Percentiles rank a stretch among this genome's conserved stretches.
phyloP scores from a whole-genome alignment of 192 early-diverging fungal genomes.

The Coemansia sp. region DNA sequence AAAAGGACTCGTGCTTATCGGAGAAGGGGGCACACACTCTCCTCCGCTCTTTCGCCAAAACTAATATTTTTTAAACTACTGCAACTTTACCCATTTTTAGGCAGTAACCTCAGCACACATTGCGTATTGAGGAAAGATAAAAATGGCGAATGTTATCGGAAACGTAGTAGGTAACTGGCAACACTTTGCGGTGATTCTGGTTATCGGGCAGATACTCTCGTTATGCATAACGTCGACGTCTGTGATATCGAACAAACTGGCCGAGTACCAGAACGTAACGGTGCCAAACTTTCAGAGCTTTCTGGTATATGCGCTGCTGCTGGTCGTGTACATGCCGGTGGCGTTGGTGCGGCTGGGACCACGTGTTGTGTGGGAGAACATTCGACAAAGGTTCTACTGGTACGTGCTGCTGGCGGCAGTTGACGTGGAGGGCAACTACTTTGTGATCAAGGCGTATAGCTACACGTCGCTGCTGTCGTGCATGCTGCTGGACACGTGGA shows the following conservation, averaged over 20 bases:
- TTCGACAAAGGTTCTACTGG: conserved; percentile 46
- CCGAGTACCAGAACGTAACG: conserved; percentile 53
- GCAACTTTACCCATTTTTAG: conserved; percentile 56
- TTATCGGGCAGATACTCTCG: conserved; percentile 64
- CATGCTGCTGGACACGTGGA: conserved; percentile 78
- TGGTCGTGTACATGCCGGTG: conserved; percentile 52
- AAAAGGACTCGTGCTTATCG: neutral
- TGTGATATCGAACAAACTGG: conserved; percentile 63
- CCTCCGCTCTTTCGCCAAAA: neutral
- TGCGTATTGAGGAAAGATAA: conserved; percentile 29
- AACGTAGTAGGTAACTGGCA: conserved; percentile 35
- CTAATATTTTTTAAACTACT: conserved; percentile 33
- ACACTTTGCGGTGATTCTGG: conserved; percentile 51
- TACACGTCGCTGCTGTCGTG: conserved; percentile 74
- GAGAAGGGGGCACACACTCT: neutral
- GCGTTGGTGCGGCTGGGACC: conserved; percentile 42
- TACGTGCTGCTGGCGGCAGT: conserved; percentile 63
- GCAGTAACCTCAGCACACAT: conserved; percentile 21
- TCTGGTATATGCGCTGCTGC: conserved; percentile 60
- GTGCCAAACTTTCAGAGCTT: conserved; percentile 72
- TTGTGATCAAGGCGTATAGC: conserved; percentile 72
- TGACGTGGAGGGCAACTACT: conserved; percentile 82
- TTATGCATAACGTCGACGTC: conserved; percentile 75
- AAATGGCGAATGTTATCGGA: conserved; percentile 29
- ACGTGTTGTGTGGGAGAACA: conserved; percentile 40